Evolutionary conservation across 345 rosid genomes (phyloP), one percentile per base, ranked within the genome.

Genomic region (Cochlearia excelsa): DNA sequence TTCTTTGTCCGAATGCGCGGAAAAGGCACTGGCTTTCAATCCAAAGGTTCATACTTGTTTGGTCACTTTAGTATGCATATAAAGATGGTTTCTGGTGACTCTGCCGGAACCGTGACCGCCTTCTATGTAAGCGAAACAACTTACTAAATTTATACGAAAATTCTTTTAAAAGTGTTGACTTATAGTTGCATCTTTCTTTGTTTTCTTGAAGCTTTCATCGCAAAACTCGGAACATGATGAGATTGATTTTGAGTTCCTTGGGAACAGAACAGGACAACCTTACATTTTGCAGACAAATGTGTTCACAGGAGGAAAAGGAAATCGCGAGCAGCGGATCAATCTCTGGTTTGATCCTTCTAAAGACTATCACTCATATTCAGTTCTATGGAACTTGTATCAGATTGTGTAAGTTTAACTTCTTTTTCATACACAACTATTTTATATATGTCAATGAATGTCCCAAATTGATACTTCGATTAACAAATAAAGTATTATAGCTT

Each of bases 231-330:
- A 82, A 75, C 97, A 90, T 41, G 97, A 90, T 46, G 95, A 90
- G 73, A 86, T 90, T 59, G 97, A 90, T 63, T 87, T 90, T 56
- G 93, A 90, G 86, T 87, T 90, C 82, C 72, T 90, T 63, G 95
- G 97, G 31, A 90, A 90, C 83, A 79, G 85, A 64, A 81, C 78
- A 3, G 95, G 95, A 0, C 82, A 90, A 50, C 97, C 97, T 1
- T 80, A 81, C 74, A 90, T 84, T 65, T 57, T 87, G 51, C 97
- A 87, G 59, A 87, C 93, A 1, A 87, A 87, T 51, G 95, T 90
- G 72, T 86, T 84, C 60, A 81, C 88, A 0, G 95, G 95, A 46
- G 95, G 95, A 6, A 77, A 70, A 40, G 95, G 95, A 35, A 77
- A 90, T 72, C 75, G 92, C 60, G 97, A 90, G 63, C 97, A 87